Base-by-base conservation (phyloP, 1,139 yeast genomes). In the Suhomyces choctaworum region DNA sequence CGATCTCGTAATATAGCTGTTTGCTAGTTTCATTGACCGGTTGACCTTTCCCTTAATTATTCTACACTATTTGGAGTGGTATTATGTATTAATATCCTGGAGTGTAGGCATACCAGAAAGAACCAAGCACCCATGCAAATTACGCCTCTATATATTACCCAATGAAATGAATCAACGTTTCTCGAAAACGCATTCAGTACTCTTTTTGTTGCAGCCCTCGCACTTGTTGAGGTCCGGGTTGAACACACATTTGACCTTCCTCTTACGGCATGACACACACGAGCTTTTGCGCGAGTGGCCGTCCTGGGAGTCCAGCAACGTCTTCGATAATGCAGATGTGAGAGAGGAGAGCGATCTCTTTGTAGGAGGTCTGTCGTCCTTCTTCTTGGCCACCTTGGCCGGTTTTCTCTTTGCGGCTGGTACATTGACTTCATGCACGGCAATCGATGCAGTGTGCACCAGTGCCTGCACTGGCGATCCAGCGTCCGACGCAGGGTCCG, bases 181-280 rank as follows among this genome's bases (percentile, higher is more conserved):
- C 25, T 60, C 66, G 44, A 57, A 64, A 31, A 47, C 52, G 54
- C 72, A 66, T 28, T 51, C 61, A 41, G 54, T 55, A 37, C 56
- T 62, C 51, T 64, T 64, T 43, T 62, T 65, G 31, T 47, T 48
- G 45, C 72, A 66, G 15, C 66, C 66, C 44, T 63, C 70, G 49
- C 72, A 66, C 45, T 54, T 59, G 34, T 51, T 52, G 33, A 55
- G 45, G 32, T 45, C 51, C 31, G 51, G 47, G 32, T 59, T 62
- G 39, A 45, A 57, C 32, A 63, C 62, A 47, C 72, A 66, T 46
- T 61, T 64, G 10, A 66, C 67, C 44, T 66, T 66, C 44, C 70
- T 52, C 45, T 60, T 63, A 37, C 72, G 54, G 45, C 72, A 66
- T 29, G 58, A 57, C 25, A 48, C 54, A 45, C 72, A 66, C 31